phyloP scores from a whole-genome alignment of 257 asterid species.

The Nicotiana tomentosiformis region DNA sequence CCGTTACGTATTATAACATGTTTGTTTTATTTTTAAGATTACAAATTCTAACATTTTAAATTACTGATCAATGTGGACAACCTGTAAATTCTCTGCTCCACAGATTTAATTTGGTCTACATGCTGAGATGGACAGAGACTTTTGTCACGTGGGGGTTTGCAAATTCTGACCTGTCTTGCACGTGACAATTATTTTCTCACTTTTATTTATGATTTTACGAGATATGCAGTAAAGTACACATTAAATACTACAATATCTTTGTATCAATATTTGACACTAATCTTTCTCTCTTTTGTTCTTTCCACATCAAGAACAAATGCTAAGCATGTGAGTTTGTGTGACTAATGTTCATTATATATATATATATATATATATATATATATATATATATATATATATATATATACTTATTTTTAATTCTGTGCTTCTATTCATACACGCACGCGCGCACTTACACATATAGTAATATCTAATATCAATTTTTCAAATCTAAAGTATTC shows the following conservation, averaged over 20 bases:
- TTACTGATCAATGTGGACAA: not conserved
- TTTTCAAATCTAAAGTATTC: too few species aligned
- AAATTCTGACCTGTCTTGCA: not conserved
- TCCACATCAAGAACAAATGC: too few species aligned
- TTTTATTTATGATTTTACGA: too few species aligned
- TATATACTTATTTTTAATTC: not conserved
- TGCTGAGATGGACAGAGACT: not conserved
- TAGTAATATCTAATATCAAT: too few species aligned
- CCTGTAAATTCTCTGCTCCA: not conserved
- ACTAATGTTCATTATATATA: not conserved
- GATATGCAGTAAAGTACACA: not conserved
- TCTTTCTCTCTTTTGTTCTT: too few species aligned
- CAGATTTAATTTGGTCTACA: not conserved
- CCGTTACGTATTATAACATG: too few species aligned
- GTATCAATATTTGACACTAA: not conserved
- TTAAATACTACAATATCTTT: not conserved
- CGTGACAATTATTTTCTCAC: not conserved
- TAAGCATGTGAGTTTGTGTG: not conserved
- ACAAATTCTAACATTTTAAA: not conserved
- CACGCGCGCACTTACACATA: too few species aligned
- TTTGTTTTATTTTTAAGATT: too few species aligned
- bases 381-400: too few species aligned
- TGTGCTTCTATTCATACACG: not conserved
- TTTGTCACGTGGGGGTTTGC: not conserved
- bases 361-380: too few species aligned